These are phyloP conservation scores for Debaryomycetaceae sp. DNA, from an alignment of 1,139 yeast species.

Conservation along the genomic window DNA sequence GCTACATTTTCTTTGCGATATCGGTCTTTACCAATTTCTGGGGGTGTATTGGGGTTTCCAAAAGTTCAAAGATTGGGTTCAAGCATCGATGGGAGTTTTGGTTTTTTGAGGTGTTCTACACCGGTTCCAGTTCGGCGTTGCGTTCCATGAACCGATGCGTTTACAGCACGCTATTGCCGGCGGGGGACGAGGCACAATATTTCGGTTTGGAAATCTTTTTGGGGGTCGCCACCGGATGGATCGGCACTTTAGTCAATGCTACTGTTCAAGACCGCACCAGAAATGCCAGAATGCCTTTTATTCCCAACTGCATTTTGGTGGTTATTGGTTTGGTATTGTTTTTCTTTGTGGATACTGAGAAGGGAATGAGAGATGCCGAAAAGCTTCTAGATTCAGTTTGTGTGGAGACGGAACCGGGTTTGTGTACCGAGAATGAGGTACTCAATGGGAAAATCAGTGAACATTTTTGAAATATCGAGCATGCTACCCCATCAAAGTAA, in stretches of 20 bases:
- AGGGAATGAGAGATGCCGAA: slow-evolving; percentile 21
- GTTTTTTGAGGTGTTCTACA: slow-evolving; percentile 29
- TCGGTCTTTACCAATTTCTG: slow-evolving; percentile 28
- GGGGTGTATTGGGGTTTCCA: slow-evolving; percentile 31
- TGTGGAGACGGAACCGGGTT: not conserved
- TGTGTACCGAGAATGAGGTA: not conserved
- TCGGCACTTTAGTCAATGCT: slow-evolving; percentile 30
- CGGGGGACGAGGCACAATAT: slow-evolving; percentile 34
- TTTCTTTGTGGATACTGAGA: slow-evolving; percentile 19
- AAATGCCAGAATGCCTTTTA: slow-evolving; percentile 27
- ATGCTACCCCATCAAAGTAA: too few relatives aligned
- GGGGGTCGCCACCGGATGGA: slow-evolving; percentile 37
- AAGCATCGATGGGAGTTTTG: slow-evolving; percentile 36
- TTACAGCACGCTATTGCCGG: slow-evolving; percentile 30
- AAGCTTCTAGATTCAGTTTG: slow-evolving; percentile 3
- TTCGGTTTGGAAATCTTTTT: slow-evolving; percentile 34
- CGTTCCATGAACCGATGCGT: slow-evolving; percentile 28
- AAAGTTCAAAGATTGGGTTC: slow-evolving; percentile 21
- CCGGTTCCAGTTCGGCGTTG: slow-evolving; percentile 25
- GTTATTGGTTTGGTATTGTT: slow-evolving; percentile 16
- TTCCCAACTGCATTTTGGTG: slow-evolving; percentile 26
- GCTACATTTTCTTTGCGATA: slow-evolving; percentile 19
- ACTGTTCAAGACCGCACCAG: slow-evolving; percentile 30
- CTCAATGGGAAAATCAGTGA: not conserved
- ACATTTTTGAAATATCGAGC: too few relatives aligned